Percentiles rank a stretch among this genome's conserved stretches.
Evolutionary conservation across 2,329 filamentous ascomycete species (phyloP).

Genomic region (Nannizziopsis barbatae): DNA sequence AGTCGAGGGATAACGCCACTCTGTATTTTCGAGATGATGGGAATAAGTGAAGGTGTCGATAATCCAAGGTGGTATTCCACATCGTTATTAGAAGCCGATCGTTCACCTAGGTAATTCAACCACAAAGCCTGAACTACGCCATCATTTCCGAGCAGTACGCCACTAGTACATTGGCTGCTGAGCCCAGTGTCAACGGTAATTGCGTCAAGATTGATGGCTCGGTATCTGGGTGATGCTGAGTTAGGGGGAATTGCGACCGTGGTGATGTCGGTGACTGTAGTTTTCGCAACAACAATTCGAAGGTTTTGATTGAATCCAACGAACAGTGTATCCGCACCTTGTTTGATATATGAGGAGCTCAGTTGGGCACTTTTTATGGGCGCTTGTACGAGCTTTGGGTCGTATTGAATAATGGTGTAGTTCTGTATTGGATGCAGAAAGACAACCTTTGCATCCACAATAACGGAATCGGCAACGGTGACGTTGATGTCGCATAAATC

Average conservation of each 20-base stretch:
- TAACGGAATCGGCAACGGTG: slow-evolving; percentile 92
- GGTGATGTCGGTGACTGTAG: slow-evolving; percentile 91
- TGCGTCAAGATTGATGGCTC: slow-evolving; percentile 89
- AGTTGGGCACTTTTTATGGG: slow-evolving; percentile 83
- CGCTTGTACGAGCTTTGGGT: slow-evolving; percentile 82
- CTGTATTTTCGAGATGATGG: slow-evolving; percentile 79
- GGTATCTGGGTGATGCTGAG: slow-evolving; percentile 78
- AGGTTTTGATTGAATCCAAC: slow-evolving; percentile 97
- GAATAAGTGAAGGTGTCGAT: slow-evolving; percentile 74
- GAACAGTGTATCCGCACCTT: slow-evolving; percentile 90
- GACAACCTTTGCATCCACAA: slow-evolving; percentile 84
- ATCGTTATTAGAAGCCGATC: slow-evolving; percentile 69
- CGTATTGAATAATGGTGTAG: slow-evolving; percentile 90
- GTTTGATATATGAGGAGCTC: slow-evolving; percentile 69
- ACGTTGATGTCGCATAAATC: slow-evolving; percentile 93
- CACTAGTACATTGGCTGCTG: slow-evolving; percentile 83
- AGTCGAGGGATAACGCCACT: slow-evolving; percentile 63
- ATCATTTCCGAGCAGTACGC: slow-evolving; percentile 79
- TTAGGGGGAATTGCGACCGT: slow-evolving; percentile 94
- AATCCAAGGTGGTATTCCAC: slow-evolving; percentile 94
- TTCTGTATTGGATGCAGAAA: slow-evolving; percentile 97
- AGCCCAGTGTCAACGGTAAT: slow-evolving; percentile 93
- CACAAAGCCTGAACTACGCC: slow-evolving; percentile 91
- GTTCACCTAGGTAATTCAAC: slow-evolving; percentile 92
- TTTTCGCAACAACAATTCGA: slow-evolving; percentile 84